A percentile compares a stretch with the other conserved stretches of the same genome.
Evolutionary conservation across 495 filamentous ascomycete genomes (phyloP).

Genomic region (Talaromyces trachyspermus): DNA sequence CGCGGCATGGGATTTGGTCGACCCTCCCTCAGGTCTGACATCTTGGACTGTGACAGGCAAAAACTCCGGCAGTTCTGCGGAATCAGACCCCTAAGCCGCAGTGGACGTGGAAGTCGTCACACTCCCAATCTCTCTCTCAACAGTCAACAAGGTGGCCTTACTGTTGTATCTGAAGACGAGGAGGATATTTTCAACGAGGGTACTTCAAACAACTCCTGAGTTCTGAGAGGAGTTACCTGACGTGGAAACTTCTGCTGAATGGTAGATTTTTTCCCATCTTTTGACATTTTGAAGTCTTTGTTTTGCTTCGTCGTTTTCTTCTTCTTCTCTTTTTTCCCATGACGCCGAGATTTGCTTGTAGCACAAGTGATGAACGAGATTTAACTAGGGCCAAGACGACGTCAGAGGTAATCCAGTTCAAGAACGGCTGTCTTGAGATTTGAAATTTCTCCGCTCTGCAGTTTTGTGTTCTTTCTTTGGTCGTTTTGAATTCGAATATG

Average conservation of each 20-base stretch:
- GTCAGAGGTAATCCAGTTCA: too few relatives aligned
- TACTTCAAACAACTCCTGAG: background rate
- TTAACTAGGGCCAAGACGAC: too few relatives aligned
- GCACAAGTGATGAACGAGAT: too few relatives aligned
- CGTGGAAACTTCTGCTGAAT: too few relatives aligned
- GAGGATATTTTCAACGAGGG: slow-evolving; percentile 4
- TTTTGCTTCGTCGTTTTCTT: too few relatives aligned
- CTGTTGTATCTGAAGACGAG: slow-evolving; percentile 2
- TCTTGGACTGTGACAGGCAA: background rate
- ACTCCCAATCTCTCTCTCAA: background rate
- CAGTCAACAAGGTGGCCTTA: background rate
- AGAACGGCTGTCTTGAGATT: too few relatives aligned
- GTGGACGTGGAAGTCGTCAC: background rate
- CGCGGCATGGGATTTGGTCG: background rate
- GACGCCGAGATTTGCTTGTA: too few relatives aligned
- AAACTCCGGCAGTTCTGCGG: background rate
- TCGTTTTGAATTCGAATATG: background rate
- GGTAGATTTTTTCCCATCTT: too few relatives aligned
- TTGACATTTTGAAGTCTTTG: too few relatives aligned
- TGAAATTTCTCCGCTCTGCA: too few relatives aligned
- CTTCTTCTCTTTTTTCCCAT: too few relatives aligned
- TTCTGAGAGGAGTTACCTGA: too few relatives aligned
- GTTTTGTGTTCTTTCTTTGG: background rate
- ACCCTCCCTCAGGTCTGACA: background rate
- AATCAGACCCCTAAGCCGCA: background rate